Base-by-base conservation (phyloP, 1,284 basidiomycete species). In the Vanrija humicola region DNA sequence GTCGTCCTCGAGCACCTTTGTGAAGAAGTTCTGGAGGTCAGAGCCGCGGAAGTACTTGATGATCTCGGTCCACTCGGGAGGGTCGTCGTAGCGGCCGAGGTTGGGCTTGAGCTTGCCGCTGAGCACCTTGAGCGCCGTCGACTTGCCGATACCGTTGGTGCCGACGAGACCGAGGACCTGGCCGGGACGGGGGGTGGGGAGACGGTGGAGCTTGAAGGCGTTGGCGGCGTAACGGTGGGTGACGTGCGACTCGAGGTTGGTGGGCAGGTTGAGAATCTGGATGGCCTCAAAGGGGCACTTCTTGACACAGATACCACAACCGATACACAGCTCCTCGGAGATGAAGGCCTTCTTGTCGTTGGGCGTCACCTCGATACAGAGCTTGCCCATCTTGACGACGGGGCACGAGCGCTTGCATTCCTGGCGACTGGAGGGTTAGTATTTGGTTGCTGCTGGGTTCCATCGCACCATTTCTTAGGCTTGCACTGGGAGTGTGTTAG, bases 271-370 rank as follows among this genome's bases (percentile, higher is more conserved):
- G 81, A 98, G 95, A 78, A 97, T 96, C 51, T 88, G 83, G 72
- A 98, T 97, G 58, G 93, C 93, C 80, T 97, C 93, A 69, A 97
- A 97, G 39, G 94, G 94, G 75, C 93, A 95, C 92, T 95, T 96
- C 80, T 96, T 96, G 45, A 95, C 92, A 76, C 94, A 97, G 71
- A 96, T 96, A 88, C 93, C 93, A 77, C 93, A 97, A 70, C 92
- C 92, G 63, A 95, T 95, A 75, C 92, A 95, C 53, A 98, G 79
- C 75, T 94, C 91, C 77, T 97, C 93, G 28, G 94, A 97, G 78
- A 98, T 88, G 83, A 93, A 96, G 3, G 94, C 88, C 77, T 96
- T 96, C 82, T 94, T 95, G 79, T 95, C 90, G 15, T 86, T 83
- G 15, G 91, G 77, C 73, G 90, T 92, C 64, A 98, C 94, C 79